phyloP scores from a whole-genome alignment of 495 filamentous ascomycete species.

The Delitschia confertaspora region DNA sequence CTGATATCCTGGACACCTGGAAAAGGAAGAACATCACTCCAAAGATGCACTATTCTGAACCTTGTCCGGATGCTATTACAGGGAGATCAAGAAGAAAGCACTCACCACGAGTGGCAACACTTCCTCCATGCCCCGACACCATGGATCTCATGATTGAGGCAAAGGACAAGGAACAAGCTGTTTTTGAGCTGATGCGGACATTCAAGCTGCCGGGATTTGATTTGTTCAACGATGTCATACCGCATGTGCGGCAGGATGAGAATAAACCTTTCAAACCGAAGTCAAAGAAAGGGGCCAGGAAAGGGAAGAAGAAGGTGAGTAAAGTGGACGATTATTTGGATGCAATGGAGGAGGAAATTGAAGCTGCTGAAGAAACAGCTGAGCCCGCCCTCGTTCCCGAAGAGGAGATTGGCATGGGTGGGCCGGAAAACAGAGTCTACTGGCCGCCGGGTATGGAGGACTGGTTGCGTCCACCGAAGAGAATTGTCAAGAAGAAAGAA shows the following conservation, averaged over 20 bases:
- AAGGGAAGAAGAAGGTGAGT: slow-evolving; percentile 41
- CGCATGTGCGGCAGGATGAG: slow-evolving; percentile 69
- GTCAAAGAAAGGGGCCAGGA: slow-evolving; percentile 35
- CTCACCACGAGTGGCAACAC: slow-evolving; percentile 59
- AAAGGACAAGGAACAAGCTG: slow-evolving; percentile 96
- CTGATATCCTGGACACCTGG: slow-evolving; percentile 79
- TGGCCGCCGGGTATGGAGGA: slow-evolving; percentile 87
- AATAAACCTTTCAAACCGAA: slow-evolving; percentile 51
- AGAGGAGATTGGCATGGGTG: slow-evolving; percentile 80
- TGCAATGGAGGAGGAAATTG: slow-evolving; percentile 40
- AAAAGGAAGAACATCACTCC: slow-evolving; percentile 74
- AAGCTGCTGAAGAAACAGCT: slow-evolving; percentile 23
- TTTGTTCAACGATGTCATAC: slow-evolving; percentile 66
- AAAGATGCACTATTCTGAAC: slow-evolving; percentile 96
- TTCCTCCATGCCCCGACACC: slow-evolving; percentile 70
- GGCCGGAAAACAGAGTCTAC: slow-evolving; percentile 75
- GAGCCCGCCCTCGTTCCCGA: slow-evolving; percentile 44
- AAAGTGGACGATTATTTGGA: slow-evolving; percentile 38
- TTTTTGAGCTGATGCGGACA: slow-evolving; percentile 85
- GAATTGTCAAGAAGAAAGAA: slow-evolving; percentile 55
- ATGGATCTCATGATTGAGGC: slow-evolving; percentile 99
- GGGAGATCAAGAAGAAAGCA: slow-evolving; percentile 72
- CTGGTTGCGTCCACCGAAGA: slow-evolving; percentile 76
- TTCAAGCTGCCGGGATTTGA: slow-evolving; percentile 75
- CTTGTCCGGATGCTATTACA: slow-evolving; percentile 64